Base-by-base conservation (phyloP, 768 basidiomycete genomes). In the Pisolithus microcarpus region DNA sequence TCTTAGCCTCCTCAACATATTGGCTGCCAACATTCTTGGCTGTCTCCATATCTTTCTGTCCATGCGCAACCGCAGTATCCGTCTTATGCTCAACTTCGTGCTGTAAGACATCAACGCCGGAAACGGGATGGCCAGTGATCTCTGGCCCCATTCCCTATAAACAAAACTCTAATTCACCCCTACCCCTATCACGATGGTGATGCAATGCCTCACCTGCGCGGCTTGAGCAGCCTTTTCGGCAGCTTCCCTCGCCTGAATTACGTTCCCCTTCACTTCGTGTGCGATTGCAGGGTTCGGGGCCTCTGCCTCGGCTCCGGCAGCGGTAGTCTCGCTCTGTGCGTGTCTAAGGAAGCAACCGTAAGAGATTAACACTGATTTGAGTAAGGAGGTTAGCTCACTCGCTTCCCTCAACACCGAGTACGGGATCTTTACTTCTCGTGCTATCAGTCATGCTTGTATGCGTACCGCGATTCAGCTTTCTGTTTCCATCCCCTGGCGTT, bases 1-100 rank as follows among this genome's bases (percentile, higher is more conserved):
- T 64, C 64, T 77, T 82, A 1, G 77, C 82, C 56, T 81, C 76
- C 21, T 80, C 76, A 6, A 84, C 63, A 56, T 82, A 82, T 0
- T 69, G 69, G 6, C 69, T 68, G 26, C 75, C 74, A 1, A 72
- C 60, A 4, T 71, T 72, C 58, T 77, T 76, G 0, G 70, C 72
- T 11, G 68, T 63, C 7, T 75, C 71, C 2, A 85, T 70, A 51
- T 78, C 74, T 6, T 65, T 62, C 55, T 78, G 71, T 4, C 83
- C 84, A 58, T 85, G 73, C 0, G 70, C 69, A n/a, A 77, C 79
- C 18, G 82, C 84, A 1, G 65, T 64, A 43, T 81, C 65, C 1
- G 77, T 79, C 56, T 68, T 76, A 44, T 66, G 56, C n/a, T 65
- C 64, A 1, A 67, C 65, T 43, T 72, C 61, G 5, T 55, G 58